These are phyloP conservation scores for Hypoxylon sp. DNA, from an alignment of 2,329 filamentous ascomycete genomes.

Conservation along the genomic window DNA sequence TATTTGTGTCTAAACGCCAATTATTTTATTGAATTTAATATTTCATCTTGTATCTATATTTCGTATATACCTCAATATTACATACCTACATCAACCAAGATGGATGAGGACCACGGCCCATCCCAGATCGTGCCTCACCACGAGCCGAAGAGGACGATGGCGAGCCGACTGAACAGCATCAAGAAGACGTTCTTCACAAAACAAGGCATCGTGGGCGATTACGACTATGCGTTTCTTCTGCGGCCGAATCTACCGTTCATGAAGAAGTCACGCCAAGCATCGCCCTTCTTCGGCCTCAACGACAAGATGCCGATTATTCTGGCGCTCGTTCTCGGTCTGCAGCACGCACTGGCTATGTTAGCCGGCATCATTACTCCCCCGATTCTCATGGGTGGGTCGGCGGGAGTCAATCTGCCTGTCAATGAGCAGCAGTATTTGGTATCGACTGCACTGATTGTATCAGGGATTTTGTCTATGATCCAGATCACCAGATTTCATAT, in stretches of 20 bases:
- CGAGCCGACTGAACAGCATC: slow-evolving; percentile 43
- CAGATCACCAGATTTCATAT: slow-evolving; percentile 83
- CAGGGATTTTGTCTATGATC: slow-evolving; percentile 75
- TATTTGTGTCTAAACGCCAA: too few species aligned
- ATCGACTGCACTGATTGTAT: slow-evolving; percentile 80
- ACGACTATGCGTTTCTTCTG: slow-evolving; percentile 92
- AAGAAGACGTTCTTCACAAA: slow-evolving; percentile 62
- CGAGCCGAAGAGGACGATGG: slow-evolving; percentile 47
- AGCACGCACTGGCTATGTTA: slow-evolving; percentile 81
- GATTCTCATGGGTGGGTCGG: slow-evolving; percentile 70
- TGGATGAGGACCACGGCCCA: slow-evolving; percentile 66
- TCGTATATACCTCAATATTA: not conserved
- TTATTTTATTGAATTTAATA: too few species aligned
- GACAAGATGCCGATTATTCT: slow-evolving; percentile 80
- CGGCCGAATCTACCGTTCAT: slow-evolving; percentile 84
- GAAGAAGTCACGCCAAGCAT: slow-evolving; percentile 63
- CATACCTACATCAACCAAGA: slow-evolving; percentile 37
- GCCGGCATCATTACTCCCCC: slow-evolving; percentile 81
- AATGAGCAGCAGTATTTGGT: slow-evolving; percentile 78
- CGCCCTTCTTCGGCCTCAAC: slow-evolving; percentile 86
- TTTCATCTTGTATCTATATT: not conserved
- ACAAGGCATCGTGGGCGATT: slow-evolving; percentile 81
- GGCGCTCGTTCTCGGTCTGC: slow-evolving; percentile 77
- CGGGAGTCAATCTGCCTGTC: slow-evolving; percentile 68
- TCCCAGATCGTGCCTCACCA: slow-evolving; percentile 57